phyloP scores from a whole-genome alignment of 805 yeast genomes.

The Jamesozyma jinghongensis region DNA sequence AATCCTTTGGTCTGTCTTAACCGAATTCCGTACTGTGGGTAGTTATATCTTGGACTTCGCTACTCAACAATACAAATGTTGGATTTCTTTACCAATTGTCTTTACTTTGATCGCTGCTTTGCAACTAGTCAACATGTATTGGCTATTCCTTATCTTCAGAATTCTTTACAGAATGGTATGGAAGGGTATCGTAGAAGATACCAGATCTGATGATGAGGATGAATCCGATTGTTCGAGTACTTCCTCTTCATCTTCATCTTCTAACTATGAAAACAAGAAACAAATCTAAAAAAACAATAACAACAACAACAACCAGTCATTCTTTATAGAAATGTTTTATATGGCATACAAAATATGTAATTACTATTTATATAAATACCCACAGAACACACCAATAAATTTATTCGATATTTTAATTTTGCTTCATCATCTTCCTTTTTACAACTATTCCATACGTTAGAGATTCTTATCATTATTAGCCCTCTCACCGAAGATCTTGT shows the following conservation, averaged over 20 bases:
- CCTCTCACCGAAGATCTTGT: too few species aligned
- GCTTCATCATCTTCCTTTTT: too few species aligned
- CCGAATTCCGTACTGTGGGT: constrained; percentile 83
- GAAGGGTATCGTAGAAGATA: constrained; percentile 61
- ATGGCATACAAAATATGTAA: too few species aligned
- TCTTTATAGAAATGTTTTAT: neutral
- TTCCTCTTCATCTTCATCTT: too few species aligned
- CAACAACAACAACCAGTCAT: neutral
- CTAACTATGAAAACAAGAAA: constrained; percentile 20
- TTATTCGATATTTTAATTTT: too few species aligned
- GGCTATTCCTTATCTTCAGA: constrained; percentile 78
- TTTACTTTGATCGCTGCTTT: constrained; percentile 68
- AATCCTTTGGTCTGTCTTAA: constrained; percentile 74
- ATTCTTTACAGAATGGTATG: constrained; percentile 59
- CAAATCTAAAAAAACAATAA: constrained; percentile 3
- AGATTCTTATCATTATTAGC: too few species aligned
- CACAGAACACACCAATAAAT: too few species aligned
- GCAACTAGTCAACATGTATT: constrained; percentile 78
- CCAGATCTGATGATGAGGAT: constrained; percentile 68
- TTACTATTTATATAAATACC: too few species aligned
- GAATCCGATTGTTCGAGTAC: neutral
- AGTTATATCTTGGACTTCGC: constrained; percentile 72
- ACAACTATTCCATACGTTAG: too few species aligned
- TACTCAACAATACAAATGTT: constrained; percentile 91
- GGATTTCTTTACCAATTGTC: constrained; percentile 88